These are phyloP conservation scores for Xerocomus minutiporus DNA, from an alignment of 1,284 basidiomycete genomes.

Conservation along the genomic window DNA sequence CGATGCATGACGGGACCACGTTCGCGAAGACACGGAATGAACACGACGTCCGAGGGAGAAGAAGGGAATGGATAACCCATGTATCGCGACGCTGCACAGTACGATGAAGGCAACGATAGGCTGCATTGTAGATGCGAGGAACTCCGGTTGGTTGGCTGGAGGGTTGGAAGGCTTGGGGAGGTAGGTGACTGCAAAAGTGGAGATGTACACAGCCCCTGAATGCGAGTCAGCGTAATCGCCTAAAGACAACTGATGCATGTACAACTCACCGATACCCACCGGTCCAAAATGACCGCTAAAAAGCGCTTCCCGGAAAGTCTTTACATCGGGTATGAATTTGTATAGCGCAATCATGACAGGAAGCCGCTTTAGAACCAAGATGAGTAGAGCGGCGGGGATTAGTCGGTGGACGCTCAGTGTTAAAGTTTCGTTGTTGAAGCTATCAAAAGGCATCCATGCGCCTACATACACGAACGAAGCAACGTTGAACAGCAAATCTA, in stretches of 20 bases:
- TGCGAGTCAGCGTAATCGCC: neutral
- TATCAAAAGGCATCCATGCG: conserved; percentile 89
- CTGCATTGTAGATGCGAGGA: conserved; percentile 73
- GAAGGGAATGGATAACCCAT: conserved; percentile 90
- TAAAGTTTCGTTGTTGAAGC: conserved; percentile 62
- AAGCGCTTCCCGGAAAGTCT: conserved; percentile 81
- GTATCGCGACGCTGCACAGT: conserved; percentile 78
- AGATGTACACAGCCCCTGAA: conserved; percentile 83
- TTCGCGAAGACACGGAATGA: conserved; percentile 76
- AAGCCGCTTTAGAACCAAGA: conserved; percentile 78
- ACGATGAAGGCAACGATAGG: conserved; percentile 93
- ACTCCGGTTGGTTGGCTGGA: conserved; percentile 57
- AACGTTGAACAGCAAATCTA: conserved; percentile 88
- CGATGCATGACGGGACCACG: conserved; percentile 68
- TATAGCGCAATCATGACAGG: conserved; percentile 81
- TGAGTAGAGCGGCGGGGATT: conserved; percentile 72
- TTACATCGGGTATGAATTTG: conserved; percentile 89
- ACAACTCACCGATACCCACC: conserved; percentile 69
- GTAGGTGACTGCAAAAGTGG: conserved; percentile 73
- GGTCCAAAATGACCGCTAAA: conserved; percentile 95
- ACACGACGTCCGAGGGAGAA: conserved; percentile 88
- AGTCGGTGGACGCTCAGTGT: conserved; percentile 80
- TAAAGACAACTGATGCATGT: neutral
- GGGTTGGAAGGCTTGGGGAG: conserved; percentile 56
- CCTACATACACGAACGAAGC: conserved; percentile 90